Base-by-base conservation (phyloP, 2,329 filamentous ascomycete species). In the Mariannaea sp. region DNA sequence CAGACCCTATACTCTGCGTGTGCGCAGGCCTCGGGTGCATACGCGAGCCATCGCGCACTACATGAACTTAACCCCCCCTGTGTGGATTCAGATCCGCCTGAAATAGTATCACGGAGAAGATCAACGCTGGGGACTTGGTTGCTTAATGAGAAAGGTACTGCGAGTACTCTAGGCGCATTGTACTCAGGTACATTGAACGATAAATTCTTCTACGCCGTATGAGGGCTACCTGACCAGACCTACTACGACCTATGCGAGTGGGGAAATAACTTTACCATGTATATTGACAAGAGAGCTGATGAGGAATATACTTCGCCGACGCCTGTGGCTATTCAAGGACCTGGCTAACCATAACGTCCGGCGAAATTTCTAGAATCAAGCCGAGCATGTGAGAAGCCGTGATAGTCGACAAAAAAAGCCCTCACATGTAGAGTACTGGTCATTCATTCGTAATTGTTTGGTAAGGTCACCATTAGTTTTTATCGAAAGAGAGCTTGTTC, bases 21-120 rank as follows among this genome's bases (percentile, higher is more conserved):
- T 16, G 22, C 14, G 22, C 30, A 35, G 27, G 32, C 47, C 41
- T 45, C 29, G 41, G 45, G 17, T 45, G 41, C 49, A 51, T 40
- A 36, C 33, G 20, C 35, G 41, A 51, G 38, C 35, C 40, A 51
- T 51, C 49, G 20, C 27, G 49, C 49, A 44, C 33, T 13, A 51
- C 49, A 51, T 51, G 49, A 51, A 45, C 49, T 32, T 8, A 24
- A n/a, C n/a, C 22, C 8, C 29, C 49, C 41, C 30, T 46, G 30
- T 24, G 42, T 49, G 38, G 36, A 42, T 33, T 45, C 35, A 44
- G 41, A 45, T 33, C 12, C n/a, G n/a, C n/a, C n/a, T n/a, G n/a
- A n/a, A n/a, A n/a, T n/a, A n/a, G n/a, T n/a, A n/a, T n/a, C n/a
- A n/a, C 7, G 38, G 44, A 40, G 38, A 12, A 45, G 49, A 52